Percentiles rank a stretch among this genome's conserved stretches.
Evolutionary conservation across 495 filamentous ascomycete genomes (phyloP).

Genomic region (Aspergillus sclerotioniger): DNA sequence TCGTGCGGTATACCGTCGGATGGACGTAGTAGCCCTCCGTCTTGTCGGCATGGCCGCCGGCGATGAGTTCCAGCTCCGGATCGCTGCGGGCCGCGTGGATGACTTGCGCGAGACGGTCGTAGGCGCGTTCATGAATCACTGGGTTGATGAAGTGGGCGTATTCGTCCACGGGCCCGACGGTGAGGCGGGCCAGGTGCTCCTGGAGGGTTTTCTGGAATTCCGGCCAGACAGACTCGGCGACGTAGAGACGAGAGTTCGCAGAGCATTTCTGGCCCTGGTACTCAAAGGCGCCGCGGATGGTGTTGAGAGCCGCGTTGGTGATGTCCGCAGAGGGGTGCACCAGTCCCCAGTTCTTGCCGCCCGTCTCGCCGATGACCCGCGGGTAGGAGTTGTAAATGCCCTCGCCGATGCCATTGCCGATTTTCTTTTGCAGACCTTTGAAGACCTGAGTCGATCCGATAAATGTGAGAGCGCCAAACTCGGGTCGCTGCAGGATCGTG

Average conservation of each 20-base stretch:
- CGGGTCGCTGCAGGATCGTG: constrained; percentile 60
- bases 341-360: constrained; percentile 87
- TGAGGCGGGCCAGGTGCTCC: constrained; percentile 25
- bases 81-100: constrained; percentile 67
- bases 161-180: constrained; percentile 56
- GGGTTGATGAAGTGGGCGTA: constrained; percentile 69
- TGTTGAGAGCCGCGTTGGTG: constrained; percentile 70
- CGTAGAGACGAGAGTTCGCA: constrained; percentile 73
- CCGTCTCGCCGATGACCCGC: constrained; percentile 79
- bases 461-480: constrained; percentile 75
- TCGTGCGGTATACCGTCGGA: constrained; percentile 67
- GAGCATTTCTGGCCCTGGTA: constrained; percentile 89
- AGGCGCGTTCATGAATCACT: constrained; percentile 69
- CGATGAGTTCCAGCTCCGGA: constrained; percentile 57
- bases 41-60: constrained; percentile 67
- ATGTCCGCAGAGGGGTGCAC: constrained; percentile 72
- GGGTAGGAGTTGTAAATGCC: constrained; percentile 70
- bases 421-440: constrained; percentile 67
- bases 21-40: constrained; percentile 65
- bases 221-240: constrained; percentile 64
- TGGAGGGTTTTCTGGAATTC: constrained; percentile 56
- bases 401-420: constrained; percentile 65
- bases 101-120: constrained; percentile 60
- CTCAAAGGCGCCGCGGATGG: constrained; percentile 81
- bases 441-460: constrained; percentile 78